Conservation (phyloP, 345 rosid genomes). For the Lenwebbia sp. region DNA sequence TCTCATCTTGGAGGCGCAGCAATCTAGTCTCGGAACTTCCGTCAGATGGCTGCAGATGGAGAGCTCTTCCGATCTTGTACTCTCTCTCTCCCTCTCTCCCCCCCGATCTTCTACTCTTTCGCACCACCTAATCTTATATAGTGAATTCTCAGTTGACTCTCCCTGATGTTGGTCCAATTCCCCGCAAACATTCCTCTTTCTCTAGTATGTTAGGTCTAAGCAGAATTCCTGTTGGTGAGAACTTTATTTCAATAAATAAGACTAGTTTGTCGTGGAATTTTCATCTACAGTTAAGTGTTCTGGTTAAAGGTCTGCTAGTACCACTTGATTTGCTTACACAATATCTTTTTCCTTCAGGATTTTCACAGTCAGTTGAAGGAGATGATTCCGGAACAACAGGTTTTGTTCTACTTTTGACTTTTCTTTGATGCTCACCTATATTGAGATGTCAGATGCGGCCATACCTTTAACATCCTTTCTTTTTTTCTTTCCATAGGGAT, state of each 20-base stretch:
- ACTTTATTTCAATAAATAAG: neutral
- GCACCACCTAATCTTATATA: neutral
- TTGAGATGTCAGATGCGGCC: neutral
- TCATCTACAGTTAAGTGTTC: neutral
- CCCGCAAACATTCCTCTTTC: neutral
- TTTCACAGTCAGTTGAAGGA: constrained; percentile 85
- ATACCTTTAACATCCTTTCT: neutral
- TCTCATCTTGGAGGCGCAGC: constrained; percentile 36
- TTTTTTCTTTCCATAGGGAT: neutral
- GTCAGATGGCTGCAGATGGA: constrained; percentile 90
- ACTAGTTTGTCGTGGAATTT: neutral
- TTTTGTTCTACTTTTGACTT: constrained; percentile 1
- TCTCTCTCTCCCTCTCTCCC: neutral
- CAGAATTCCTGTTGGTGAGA: neutral
- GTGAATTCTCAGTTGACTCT: neutral
- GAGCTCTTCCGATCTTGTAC: constrained; percentile 61
- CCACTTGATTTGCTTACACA: neutral
- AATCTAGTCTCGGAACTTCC: constrained; percentile 45
- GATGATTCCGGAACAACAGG: constrained; percentile 96
- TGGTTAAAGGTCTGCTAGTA: neutral
- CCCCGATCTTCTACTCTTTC: neutral
- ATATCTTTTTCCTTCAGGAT: constrained; percentile 31
- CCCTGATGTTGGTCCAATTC: neutral
- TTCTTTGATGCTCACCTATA: neutral
- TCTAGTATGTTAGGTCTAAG: neutral